phyloP scores from a whole-genome alignment of 192 early-diverging fungal genomes.

The Umbelopsis sp. region DNA sequence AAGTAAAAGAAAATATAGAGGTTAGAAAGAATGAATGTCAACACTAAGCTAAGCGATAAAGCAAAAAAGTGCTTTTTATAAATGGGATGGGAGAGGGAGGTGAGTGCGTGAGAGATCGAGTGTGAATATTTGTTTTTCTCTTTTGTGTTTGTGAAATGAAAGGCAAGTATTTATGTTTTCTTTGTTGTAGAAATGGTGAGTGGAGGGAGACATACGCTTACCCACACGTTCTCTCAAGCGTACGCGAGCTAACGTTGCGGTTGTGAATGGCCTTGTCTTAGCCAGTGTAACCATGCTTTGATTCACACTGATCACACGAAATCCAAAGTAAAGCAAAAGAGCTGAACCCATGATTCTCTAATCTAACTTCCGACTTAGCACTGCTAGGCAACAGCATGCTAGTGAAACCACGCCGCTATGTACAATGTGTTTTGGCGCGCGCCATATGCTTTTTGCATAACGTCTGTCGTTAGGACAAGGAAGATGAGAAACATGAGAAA shows the following conservation, averaged over 20 bases:
- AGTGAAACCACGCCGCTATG: neutral
- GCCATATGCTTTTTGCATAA: neutral
- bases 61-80: neutral
- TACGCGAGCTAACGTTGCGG: too few species aligned
- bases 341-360: conserved; percentile 1
- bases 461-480: neutral
- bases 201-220: neutral
- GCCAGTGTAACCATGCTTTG: conserved; percentile 16
- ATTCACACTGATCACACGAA: conserved; percentile 17
- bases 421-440: neutral
- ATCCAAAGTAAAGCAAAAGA: neutral
- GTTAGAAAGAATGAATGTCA: neutral
- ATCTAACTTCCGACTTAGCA: neutral
- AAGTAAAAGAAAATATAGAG: neutral
- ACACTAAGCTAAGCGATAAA: neutral
- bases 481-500: neutral
- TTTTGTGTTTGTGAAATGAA: neutral
- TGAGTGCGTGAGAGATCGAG: neutral
- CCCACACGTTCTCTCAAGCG: neutral
- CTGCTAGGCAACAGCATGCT: neutral
- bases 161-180: neutral
- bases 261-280: too few species aligned
- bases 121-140: neutral
- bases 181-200: neutral
- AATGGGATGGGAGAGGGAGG: too few species aligned